Conservation (phyloP, 345 rosid species). For the Populus ilicifolia region DNA sequence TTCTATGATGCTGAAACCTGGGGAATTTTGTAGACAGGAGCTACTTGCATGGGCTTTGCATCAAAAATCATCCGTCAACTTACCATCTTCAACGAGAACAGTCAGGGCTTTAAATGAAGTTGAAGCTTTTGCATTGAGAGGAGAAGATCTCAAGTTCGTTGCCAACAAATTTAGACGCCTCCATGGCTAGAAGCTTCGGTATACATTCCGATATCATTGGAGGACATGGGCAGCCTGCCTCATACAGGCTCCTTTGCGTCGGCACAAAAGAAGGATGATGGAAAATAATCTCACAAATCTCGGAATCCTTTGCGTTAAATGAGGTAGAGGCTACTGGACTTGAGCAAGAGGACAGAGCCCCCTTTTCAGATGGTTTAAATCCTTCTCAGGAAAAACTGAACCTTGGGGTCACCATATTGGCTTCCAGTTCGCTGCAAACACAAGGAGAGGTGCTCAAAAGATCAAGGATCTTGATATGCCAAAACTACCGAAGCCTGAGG, state of each 20-base stretch:
- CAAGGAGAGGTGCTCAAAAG: constrained; percentile 75
- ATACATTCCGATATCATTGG: constrained; percentile 60
- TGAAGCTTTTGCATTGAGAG: constrained; percentile 60
- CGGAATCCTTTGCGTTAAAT: constrained; percentile 35
- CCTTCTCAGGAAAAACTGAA: constrained; percentile 49
- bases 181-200: constrained; percentile 62
- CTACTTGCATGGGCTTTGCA: constrained; percentile 66
- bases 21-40: constrained; percentile 67
- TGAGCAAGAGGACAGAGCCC: constrained; percentile 22
- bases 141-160: constrained; percentile 59
- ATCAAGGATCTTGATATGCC: constrained; percentile 58
- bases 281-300: constrained; percentile 38
- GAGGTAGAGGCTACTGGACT: constrained; percentile 22
- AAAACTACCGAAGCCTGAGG: constrained; percentile 77
- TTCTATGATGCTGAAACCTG: constrained; percentile 50
- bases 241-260: constrained; percentile 58
- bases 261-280: constrained; percentile 42
- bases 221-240: constrained; percentile 72
- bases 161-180: constrained; percentile 61
- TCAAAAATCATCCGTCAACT: constrained; percentile 45
- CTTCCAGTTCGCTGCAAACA: constrained; percentile 87
- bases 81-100: constrained; percentile 63
- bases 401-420: constrained; percentile 64
- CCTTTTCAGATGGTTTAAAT: constrained; percentile 12
- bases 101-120: constrained; percentile 54